Percentiles rank a stretch among this genome's conserved stretches.
phyloP scores from a whole-genome alignment of 257 asterid species.

The Gynochthodes officinalis region DNA sequence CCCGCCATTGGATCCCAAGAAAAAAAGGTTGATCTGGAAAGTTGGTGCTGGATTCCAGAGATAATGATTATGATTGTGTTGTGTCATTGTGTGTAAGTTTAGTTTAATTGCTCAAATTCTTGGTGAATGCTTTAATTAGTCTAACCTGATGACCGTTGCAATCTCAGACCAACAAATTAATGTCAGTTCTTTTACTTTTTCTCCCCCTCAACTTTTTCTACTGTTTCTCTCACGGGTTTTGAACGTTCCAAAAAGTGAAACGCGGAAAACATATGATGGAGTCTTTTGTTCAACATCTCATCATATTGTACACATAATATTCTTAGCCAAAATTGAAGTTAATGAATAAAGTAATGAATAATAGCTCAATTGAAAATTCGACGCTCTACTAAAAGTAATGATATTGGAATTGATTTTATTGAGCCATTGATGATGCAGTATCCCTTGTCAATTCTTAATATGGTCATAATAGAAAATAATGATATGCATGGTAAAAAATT shows the following conservation, averaged over 20 bases:
- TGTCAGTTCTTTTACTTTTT: too few species aligned
- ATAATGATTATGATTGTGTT: not conserved
- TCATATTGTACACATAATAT: too few species aligned
- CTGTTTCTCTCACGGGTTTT: not conserved
- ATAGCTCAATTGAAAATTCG: too few species aligned
- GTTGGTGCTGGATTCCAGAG: not conserved
- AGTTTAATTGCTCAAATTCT: too few species aligned
- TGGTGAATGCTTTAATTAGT: conserved; percentile 7
- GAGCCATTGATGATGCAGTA: too few species aligned
- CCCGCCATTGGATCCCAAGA: conserved; percentile 12
- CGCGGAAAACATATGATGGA: not conserved
- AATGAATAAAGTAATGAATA: too few species aligned
- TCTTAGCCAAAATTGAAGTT: too few species aligned
- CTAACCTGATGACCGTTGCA: conserved; percentile 10
- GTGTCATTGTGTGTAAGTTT: not conserved
- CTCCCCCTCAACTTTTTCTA: not conserved
- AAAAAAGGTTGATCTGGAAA: not conserved
- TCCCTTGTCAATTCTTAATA: too few species aligned
- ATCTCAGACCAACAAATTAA: conserved; percentile 6
- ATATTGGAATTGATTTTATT: too few species aligned
- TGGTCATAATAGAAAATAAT: too few species aligned
- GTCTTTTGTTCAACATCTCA: not conserved
- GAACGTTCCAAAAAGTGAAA: not conserved
- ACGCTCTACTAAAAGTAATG: too few species aligned
- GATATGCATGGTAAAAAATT: too few species aligned